These are phyloP conservation scores for Trichoderma oligosporum DNA, from an alignment of 2,329 filamentous ascomycete genomes.

Conservation along the genomic window DNA sequence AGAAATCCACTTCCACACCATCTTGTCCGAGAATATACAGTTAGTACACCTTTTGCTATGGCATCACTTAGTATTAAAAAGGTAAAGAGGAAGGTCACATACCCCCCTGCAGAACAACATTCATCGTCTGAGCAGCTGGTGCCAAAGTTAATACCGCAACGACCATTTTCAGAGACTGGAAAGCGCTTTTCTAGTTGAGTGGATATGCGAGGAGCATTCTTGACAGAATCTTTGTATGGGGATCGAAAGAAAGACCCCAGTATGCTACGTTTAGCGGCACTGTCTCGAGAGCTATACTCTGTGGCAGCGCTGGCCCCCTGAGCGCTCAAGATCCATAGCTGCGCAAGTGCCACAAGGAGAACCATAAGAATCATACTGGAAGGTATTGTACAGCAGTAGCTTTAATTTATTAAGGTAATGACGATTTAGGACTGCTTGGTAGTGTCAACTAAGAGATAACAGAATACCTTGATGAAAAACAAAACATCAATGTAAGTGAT, in stretches of 20 bases:
- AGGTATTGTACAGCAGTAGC: not conserved
- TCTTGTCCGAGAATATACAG: slow-evolving; percentile 27
- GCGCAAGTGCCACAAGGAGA: not conserved
- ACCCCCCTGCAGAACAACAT: slow-evolving; percentile 45
- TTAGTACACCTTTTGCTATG: too few relatives aligned
- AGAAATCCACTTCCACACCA: slow-evolving; percentile 53
- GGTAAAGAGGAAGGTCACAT: slow-evolving; percentile 15
- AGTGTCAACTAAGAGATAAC: too few relatives aligned
- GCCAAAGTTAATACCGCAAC: slow-evolving; percentile 41
- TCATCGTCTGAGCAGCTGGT: slow-evolving; percentile 34
- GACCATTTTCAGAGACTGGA: slow-evolving; percentile 32
- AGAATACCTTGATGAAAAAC: too few relatives aligned
- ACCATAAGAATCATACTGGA: not conserved
- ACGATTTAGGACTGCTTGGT: too few relatives aligned
- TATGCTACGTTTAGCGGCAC: too few relatives aligned
- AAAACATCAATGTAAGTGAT: too few relatives aligned
- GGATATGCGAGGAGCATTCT: not conserved
- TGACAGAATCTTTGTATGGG: not conserved
- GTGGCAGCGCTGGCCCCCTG: not conserved
- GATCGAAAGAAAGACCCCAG: not conserved
- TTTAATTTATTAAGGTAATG: too few relatives aligned
- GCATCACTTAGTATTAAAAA: too few relatives aligned
- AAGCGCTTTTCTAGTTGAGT: slow-evolving; percentile 19
- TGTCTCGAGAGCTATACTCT: too few relatives aligned
- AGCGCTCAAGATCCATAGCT: not conserved